These are phyloP conservation scores for Sesbania bispinosa DNA, from an alignment of 306 rosid genomes.

Conservation along the genomic window DNA sequence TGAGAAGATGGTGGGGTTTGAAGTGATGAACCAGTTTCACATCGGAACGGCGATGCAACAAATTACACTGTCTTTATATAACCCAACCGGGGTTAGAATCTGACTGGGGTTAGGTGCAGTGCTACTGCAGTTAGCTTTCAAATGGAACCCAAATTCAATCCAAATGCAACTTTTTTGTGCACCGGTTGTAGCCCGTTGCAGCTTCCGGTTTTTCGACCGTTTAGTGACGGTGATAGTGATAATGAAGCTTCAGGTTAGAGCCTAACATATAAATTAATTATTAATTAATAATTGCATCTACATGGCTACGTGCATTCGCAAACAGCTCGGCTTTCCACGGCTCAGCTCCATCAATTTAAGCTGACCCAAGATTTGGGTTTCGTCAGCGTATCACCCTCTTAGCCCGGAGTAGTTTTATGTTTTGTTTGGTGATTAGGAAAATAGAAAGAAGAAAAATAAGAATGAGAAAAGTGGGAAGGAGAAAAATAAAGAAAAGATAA, in stretches of 20 bases:
- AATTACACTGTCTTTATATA: conserved; percentile 66
- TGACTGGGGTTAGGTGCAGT: conserved; percentile 73
- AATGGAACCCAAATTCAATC: conserved; percentile 60
- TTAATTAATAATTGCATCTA: no score
- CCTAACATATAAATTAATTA: no score
- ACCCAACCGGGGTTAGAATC: conserved; percentile 59
- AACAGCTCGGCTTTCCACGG: no score
- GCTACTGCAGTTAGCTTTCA: conserved; percentile 42
- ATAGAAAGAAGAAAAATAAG: no score
- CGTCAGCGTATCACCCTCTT: conserved; percentile 37
- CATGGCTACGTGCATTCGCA: background rate
- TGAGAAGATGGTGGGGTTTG: background rate
- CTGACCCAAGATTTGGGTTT: conserved; percentile 27
- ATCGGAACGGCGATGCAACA: no score
- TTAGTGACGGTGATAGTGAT: no score
- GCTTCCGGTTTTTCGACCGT: conserved; percentile 38
- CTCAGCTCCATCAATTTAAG: conserved; percentile 11
- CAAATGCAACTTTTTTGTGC: conserved; percentile 52
- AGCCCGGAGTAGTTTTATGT: no score
- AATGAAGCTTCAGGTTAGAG: no score
- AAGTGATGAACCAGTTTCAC: conserved; percentile 52
- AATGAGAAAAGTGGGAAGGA: no score
- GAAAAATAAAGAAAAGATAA: no score
- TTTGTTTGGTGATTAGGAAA: no score
- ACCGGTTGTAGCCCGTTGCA: conserved; percentile 43